These are phyloP conservation scores for Maudiozyma barnettii DNA, from an alignment of 805 yeast species.

Conservation along the genomic window DNA sequence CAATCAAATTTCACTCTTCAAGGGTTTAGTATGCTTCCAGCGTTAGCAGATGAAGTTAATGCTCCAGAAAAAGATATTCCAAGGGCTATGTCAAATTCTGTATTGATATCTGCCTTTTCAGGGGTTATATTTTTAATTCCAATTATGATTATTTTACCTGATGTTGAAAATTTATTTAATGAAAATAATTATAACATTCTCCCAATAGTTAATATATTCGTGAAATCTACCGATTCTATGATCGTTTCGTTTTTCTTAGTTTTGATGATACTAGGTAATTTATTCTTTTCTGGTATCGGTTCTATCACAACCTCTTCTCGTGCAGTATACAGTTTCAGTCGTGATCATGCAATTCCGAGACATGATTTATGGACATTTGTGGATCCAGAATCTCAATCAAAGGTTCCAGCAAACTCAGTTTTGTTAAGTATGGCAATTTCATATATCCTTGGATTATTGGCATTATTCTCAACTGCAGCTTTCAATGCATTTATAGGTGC, in stretches of 20 bases:
- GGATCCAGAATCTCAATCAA: slow-evolving; percentile 42
- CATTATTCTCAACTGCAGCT: slow-evolving; percentile 62
- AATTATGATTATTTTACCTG: slow-evolving; percentile 61
- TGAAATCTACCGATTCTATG: slow-evolving; percentile 57
- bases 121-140: slow-evolving; percentile 70
- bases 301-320: slow-evolving; percentile 74
- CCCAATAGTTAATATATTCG: slow-evolving; percentile 73
- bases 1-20: slow-evolving; percentile 72
- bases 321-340: slow-evolving; percentile 71
- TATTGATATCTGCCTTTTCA: slow-evolving; percentile 51
- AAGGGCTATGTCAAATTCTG: slow-evolving; percentile 58
- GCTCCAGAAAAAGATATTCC: slow-evolving; percentile 69
- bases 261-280: slow-evolving; percentile 56
- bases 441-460: slow-evolving; percentile 49
- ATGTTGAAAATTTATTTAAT: slow-evolving; percentile 39
- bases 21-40: slow-evolving; percentile 74
- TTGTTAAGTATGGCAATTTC: slow-evolving; percentile 55
- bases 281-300: slow-evolving; percentile 69
- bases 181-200: slow-evolving; percentile 45
- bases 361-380: slow-evolving; percentile 57
- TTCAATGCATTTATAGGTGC: slow-evolving; percentile 80
- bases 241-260: slow-evolving; percentile 62
- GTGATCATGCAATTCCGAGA: slow-evolving; percentile 73
- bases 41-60: slow-evolving; percentile 75
- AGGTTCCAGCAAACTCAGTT: slow-evolving; percentile 63